Percentiles rank a stretch among this genome's conserved stretches.
These are phyloP conservation scores for Actinomortierella ambigua DNA, from an alignment of 371 early-diverging fungal genomes.

Conservation along the genomic window DNA sequence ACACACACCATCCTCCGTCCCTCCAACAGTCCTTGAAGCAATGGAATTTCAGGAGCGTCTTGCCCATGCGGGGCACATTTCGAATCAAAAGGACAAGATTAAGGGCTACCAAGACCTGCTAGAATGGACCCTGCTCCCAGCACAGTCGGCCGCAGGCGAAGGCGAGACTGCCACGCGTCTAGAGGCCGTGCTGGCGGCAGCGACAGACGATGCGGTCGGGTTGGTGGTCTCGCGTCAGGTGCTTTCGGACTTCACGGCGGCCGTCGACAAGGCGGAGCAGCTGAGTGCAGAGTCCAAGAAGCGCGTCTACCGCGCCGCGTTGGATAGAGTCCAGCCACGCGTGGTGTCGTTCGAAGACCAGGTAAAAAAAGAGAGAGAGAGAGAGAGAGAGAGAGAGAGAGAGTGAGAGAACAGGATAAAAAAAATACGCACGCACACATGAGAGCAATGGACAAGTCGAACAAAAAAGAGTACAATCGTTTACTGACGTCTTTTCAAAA, in stretches of 20 bases:
- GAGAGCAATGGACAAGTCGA: too few species aligned
- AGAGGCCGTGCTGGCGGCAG: slow-evolving; percentile 60
- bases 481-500: not conserved
- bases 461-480: too few species aligned
- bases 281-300: slow-evolving; percentile 51
- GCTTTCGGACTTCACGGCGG: slow-evolving; percentile 65
- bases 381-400: not conserved
- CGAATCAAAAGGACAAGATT: slow-evolving; percentile 49
- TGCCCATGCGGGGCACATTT: slow-evolving; percentile 28
- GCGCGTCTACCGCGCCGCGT: slow-evolving; percentile 57
- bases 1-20: not conserved
- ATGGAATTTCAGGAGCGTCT: slow-evolving; percentile 35
- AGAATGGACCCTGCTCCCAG: slow-evolving; percentile 22
- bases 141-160: slow-evolving; percentile 8
- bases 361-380: slow-evolving; percentile 47
- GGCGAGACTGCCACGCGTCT: slow-evolving; percentile 15
- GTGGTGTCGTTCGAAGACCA: slow-evolving; percentile 90
- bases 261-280: slow-evolving; percentile 32
- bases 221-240: slow-evolving; percentile 79
- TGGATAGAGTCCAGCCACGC: slow-evolving; percentile 66
- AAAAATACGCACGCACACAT: too few species aligned
- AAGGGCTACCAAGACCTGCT: slow-evolving; percentile 47
- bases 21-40: not conserved
- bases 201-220: slow-evolving; percentile 75
- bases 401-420: too few species aligned